These are phyloP conservation scores for Astrothelium subdiscretum DNA, from an alignment of 495 filamentous ascomycete species.

Conservation along the genomic window DNA sequence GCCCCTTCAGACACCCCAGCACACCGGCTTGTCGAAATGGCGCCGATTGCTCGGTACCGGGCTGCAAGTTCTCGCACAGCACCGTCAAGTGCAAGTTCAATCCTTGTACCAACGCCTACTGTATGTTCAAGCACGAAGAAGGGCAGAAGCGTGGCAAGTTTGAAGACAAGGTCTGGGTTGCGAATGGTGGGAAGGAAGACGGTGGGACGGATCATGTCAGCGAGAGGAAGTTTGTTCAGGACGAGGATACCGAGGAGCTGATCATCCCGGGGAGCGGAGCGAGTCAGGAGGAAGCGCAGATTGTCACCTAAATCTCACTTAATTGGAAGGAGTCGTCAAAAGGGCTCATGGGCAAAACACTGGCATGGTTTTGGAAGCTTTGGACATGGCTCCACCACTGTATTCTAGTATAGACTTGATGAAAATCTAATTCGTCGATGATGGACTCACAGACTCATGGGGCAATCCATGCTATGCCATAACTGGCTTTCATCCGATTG, in stretches of 20 bases:
- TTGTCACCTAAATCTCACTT: conserved; percentile 10
- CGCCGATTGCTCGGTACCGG: conserved; percentile 69
- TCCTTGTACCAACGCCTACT: conserved; percentile 76
- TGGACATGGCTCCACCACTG: not conserved
- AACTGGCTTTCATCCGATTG: no score
- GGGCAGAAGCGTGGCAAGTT: conserved; percentile 69
- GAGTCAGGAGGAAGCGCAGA: conserved; percentile 20
- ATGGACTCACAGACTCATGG: not conserved
- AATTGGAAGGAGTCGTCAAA: no score
- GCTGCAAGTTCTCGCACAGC: conserved; percentile 84
- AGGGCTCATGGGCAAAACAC: not conserved
- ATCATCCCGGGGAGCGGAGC: conserved; percentile 51
- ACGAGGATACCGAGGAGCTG: conserved; percentile 52
- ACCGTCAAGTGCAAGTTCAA: conserved; percentile 78
- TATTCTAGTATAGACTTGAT: not conserved
- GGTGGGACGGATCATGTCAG: conserved; percentile 50
- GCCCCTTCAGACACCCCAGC: conserved; percentile 72
- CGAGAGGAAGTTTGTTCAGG: conserved; percentile 83
- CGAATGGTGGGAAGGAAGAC: conserved; percentile 40
- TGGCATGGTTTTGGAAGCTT: not conserved
- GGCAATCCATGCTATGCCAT: no score
- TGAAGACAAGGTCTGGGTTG: conserved; percentile 84
- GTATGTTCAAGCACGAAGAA: conserved; percentile 82
- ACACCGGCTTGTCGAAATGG: conserved; percentile 87
- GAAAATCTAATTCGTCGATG: not conserved